Evolutionary conservation across 1,284 basidiomycete species (phyloP), one percentile per base, ranked within the genome.

Genomic region (Apiotrichum montevideense): DNA sequence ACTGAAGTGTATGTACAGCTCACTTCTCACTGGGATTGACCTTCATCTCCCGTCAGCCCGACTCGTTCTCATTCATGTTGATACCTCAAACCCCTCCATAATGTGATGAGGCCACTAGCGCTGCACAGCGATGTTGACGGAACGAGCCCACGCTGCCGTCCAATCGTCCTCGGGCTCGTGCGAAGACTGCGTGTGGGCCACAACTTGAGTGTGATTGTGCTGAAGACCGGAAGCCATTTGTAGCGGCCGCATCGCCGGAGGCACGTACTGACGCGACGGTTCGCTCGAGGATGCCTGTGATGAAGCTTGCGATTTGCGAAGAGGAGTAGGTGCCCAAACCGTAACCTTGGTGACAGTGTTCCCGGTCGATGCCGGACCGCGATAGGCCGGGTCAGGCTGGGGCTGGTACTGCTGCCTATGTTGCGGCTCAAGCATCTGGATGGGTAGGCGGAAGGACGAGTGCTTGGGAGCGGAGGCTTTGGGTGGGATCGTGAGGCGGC

Each of bases 321-420:
- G 29, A 2, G 55, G 41, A 2, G 51, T 52, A n/a, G 56, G 56
- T 14, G 56, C 39, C 56, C 56, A 58, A 4, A 51, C 40, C 3
- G 56, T 54, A 40, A 58, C 33, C 21, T 51, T 56, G 6, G 32
- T 35, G 34, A 39, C 37, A 2, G 37, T 29, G 29, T 29, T 29
- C 29, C 29, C 29, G 29, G 29, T 29, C 29, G 29, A 29, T 29
- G 29, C 29, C 29, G 29, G 29, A 29, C 29, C 29, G 29, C 3
- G 29, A 29, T 29, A 29, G 3, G 29, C 29, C 29, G 37, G 37
- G 4, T 39, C 9, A 13, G 9, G 37, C 3, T 39, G 37, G 37
- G 9, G 37, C 5, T 39, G 37, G 4, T 39, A 4, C 13, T 39
- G 37, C 9, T 39, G 37, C 29, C 29, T 29, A 29, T 39, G 8